Evolutionary conservation across 2,329 filamentous ascomycete species (phyloP).

Genomic region (Aureobasidium lini): DNA sequence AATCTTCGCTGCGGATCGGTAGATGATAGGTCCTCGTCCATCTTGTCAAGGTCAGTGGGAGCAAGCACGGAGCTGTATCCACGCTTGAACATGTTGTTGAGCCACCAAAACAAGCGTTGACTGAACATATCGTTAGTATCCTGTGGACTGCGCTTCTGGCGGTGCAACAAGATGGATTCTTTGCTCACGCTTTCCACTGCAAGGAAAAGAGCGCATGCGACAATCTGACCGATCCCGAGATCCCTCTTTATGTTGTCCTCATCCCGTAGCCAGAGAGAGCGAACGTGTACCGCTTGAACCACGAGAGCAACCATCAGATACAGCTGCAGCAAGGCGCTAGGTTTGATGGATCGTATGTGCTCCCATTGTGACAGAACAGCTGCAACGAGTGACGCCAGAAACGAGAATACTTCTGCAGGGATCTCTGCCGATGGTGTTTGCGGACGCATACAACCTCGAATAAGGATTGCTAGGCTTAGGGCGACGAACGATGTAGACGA

Average conservation of each 20-base stretch:
- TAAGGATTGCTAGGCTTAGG: slow-evolving; percentile 20
- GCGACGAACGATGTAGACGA: slow-evolving; percentile 18
- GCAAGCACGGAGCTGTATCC: slow-evolving; percentile 22
- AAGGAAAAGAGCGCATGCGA: slow-evolving; percentile 21
- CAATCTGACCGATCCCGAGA: slow-evolving; percentile 18
- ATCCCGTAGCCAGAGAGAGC: slow-evolving; percentile 23
- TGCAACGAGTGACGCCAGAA: slow-evolving; percentile 19
- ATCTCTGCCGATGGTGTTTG: slow-evolving; percentile 18
- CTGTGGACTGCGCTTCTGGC: slow-evolving; percentile 26
- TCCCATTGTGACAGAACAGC: slow-evolving; percentile 22
- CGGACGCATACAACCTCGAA: slow-evolving; percentile 12
- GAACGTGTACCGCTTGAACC: slow-evolving; percentile 22
- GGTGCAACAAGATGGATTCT: slow-evolving; percentile 19
- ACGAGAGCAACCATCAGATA: slow-evolving; percentile 24
- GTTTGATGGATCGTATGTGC: slow-evolving; percentile 23
- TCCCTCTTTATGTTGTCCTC: slow-evolving; percentile 16
- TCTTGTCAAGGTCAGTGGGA: slow-evolving; percentile 21
- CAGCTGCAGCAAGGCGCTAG: slow-evolving; percentile 25
- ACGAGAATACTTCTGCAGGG: slow-evolving; percentile 21
- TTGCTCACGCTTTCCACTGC: slow-evolving; percentile 25
- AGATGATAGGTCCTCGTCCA: slow-evolving; percentile 23
- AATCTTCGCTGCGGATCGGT: slow-evolving; percentile 18
- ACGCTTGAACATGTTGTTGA: slow-evolving; percentile 29
- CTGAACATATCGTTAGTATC: slow-evolving; percentile 31
- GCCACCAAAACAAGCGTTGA: slow-evolving; percentile 30